Percentiles rank a stretch among this genome's conserved stretches.
phyloP scores from a whole-genome alignment of 306 rosid species.

The Vigna unguiculata region DNA sequence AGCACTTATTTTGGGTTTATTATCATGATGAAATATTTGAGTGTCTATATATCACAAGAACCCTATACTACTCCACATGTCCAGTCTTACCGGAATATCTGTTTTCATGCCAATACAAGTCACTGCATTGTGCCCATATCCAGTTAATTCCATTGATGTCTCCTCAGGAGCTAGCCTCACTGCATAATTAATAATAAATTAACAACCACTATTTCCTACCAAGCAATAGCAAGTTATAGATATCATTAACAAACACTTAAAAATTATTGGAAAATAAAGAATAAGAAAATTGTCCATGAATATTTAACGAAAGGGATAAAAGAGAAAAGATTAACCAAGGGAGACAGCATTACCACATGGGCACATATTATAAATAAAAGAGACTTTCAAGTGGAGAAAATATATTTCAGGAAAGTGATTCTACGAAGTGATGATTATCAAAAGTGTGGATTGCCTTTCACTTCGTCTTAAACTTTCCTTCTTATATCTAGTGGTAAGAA shows the following conservation, averaged over 20 bases:
- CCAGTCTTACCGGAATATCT: conserved; percentile 76
- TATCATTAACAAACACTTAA: conserved; percentile 1
- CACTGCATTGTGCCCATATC: conserved; percentile 85
- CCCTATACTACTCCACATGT: conserved; percentile 4
- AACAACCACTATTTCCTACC: conserved; percentile 40
- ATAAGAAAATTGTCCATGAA: conserved; percentile 6
- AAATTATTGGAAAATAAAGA: not conserved
- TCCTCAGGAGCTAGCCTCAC: conserved; percentile 98
- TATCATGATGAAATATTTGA: conserved; percentile 20
- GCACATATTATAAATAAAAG: conserved; percentile 7
- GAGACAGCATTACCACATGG: conserved; percentile 20
- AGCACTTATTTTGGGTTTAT: conserved; percentile 11
- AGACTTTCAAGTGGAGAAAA: not conserved
- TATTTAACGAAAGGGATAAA: conserved; percentile 9
- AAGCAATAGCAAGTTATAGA: conserved; percentile 28
- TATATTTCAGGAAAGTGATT: conserved; percentile 3
- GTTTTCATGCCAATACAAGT: conserved; percentile 96
- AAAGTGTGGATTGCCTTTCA: conserved; percentile 19
- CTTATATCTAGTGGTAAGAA: not conserved
- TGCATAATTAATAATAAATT: conserved; percentile 49
- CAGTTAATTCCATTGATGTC: conserved; percentile 71
- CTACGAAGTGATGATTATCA: conserved; percentile 23
- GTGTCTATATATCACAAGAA: conserved; percentile 1
- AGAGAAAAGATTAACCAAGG: conserved; percentile 6
- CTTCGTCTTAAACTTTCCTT: conserved; percentile 23